phyloP scores from a whole-genome alignment of 2,329 filamentous ascomycete species.

The Periconia sp. region DNA sequence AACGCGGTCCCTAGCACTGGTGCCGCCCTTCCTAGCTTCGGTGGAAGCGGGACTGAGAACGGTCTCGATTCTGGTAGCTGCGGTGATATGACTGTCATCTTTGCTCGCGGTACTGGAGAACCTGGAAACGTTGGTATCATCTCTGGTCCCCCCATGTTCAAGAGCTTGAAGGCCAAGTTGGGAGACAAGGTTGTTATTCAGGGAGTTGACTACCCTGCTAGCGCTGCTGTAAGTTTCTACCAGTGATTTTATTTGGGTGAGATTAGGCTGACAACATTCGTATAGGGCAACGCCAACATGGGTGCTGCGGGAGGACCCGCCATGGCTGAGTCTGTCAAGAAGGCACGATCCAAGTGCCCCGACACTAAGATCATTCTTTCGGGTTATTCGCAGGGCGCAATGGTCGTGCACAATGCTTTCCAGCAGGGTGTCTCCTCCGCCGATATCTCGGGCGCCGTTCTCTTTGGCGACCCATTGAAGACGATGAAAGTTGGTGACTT shows the following conservation, averaged over 20 bases:
- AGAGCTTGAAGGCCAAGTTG: conserved; percentile 27
- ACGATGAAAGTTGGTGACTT: conserved; percentile 22
- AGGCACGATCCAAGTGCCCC: conserved; percentile 32
- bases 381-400: conserved; percentile 36
- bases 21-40: conserved; percentile 16
- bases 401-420: conserved; percentile 38
- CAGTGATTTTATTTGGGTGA: neutral
- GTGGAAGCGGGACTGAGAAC: conserved; percentile 42
- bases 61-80: conserved; percentile 44
- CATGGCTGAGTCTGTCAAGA: conserved; percentile 27
- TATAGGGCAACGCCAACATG: conserved; percentile 27
- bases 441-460: conserved; percentile 27
- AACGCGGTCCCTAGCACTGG: conserved; percentile 24
- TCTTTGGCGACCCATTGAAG: conserved; percentile 38
- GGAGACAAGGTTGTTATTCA: conserved; percentile 33
- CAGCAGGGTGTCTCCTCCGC: conserved; percentile 21
- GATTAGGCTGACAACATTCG: conserved; percentile 1
- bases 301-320: conserved; percentile 28
- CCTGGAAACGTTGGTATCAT: conserved; percentile 47
- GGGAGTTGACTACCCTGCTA: conserved; percentile 36
- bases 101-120: conserved; percentile 48
- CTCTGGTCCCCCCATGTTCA: conserved; percentile 43
- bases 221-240: conserved; percentile 21
- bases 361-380: conserved; percentile 35
- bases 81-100: conserved; percentile 47